A percentile compares a stretch with the other conserved stretches of the same genome.
Conservation (phyloP, 495 filamentous ascomycete genomes). For the Penicillium samsonianum region DNA sequence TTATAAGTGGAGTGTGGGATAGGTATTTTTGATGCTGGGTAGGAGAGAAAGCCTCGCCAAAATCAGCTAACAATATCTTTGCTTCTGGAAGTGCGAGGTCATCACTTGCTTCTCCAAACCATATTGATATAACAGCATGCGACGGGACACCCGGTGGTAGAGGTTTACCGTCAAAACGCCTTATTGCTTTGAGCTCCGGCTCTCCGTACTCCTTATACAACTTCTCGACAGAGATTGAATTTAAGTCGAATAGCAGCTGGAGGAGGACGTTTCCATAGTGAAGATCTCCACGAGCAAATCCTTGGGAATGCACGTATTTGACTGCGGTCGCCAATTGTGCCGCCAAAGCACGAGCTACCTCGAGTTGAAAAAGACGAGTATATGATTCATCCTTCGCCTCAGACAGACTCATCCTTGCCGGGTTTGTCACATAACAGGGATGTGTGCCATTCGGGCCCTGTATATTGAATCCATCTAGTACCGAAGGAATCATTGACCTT, state of each 20-base stretch:
- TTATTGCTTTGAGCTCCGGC: slow-evolving; percentile 26
- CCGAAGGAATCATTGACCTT: neutral
- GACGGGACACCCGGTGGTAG: slow-evolving; percentile 29
- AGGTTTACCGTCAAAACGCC: slow-evolving; percentile 27
- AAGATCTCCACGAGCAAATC: slow-evolving; percentile 38
- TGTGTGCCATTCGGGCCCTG: neutral
- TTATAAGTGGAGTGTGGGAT: slow-evolving; percentile 1
- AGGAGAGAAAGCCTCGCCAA: slow-evolving; percentile 29
- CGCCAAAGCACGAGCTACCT: slow-evolving; percentile 42
- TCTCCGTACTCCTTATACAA: slow-evolving; percentile 29
- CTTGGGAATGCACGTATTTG: slow-evolving; percentile 34
- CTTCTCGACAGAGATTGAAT: slow-evolving; percentile 26
- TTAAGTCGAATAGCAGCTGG: slow-evolving; percentile 18
- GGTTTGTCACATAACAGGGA: slow-evolving; percentile 8
- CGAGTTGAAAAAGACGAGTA: slow-evolving; percentile 39
- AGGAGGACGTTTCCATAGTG: slow-evolving; percentile 38
- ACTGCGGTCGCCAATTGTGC: slow-evolving; percentile 41
- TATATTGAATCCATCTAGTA: neutral
- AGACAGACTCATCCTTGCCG: slow-evolving; percentile 34
- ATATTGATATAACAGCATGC: slow-evolving; percentile 26
- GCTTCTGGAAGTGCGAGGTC: slow-evolving; percentile 26
- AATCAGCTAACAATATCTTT: slow-evolving; percentile 40
- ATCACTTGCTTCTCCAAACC: slow-evolving; percentile 34
- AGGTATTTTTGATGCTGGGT: neutral
- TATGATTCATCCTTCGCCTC: slow-evolving; percentile 33